Base-by-base conservation (phyloP, 805 yeast species). In the Saturnispora ahearnii region DNA sequence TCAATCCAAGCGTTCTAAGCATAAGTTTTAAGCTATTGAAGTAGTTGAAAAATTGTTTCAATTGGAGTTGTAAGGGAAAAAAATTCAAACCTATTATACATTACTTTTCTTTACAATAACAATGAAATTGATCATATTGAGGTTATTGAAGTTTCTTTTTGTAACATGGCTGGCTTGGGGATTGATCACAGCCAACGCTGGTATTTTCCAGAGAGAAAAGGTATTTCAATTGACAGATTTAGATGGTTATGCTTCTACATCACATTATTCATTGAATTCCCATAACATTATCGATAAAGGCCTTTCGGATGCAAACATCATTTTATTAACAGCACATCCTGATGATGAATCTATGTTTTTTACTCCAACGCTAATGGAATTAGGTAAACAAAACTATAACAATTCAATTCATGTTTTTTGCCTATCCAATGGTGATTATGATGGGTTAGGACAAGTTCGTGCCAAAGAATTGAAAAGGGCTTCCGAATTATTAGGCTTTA, bases 281-380 rank as follows among this genome's bases (percentile, higher is more conserved):
- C 49, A 55, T 2, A 42, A 53, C 4, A 53, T 65, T 11, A 29
- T 54, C 4, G 12, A 44, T 1, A 48, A 56, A 31, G 54, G 46
- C 1, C 38, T 65, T 12, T 48, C 49, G 1, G 53, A 62, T 38
- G 45, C 63, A 4, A 63, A 64, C 41, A 52, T 66, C 10, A 50
- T 63, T 3, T 38, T 66, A 18, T 54, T 91, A 11, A 82, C 89
- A 38, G 96, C 96, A 0, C 99, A 93, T 65, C 99, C 99, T 0
- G 99, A 93, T 65, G 99, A 93, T 64, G 99, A 93, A 66, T 90
- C 88, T 46, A 93, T 93, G 99, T 93, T 93, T 66, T 93, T 93
- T 60, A 79, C 88, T 1, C 99, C 99, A 0, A 72, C 90, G 0
- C 55, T 89, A 31, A 63, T 77, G 7, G 82, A 78, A 54, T 59